Percentiles rank a stretch among this genome's conserved stretches.
phyloP scores from a whole-genome alignment of 805 yeast species.

The Metschnikowia corniflorae region DNA sequence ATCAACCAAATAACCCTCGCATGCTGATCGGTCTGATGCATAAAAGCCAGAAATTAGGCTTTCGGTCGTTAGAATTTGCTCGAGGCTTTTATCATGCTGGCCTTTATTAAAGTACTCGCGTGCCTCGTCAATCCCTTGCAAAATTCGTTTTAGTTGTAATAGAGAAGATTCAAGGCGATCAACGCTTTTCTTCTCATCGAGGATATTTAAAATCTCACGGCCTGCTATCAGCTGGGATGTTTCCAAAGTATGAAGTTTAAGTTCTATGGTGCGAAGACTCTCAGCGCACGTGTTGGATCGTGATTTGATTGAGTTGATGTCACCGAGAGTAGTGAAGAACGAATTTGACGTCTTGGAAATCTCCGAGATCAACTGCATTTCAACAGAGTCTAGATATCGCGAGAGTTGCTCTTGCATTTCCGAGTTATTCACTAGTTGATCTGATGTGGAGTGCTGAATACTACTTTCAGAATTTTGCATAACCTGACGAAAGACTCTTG shows the following conservation, averaged over 20 bases:
- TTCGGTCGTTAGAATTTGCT: conserved; percentile 55
- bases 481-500: conserved; percentile 74
- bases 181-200: conserved; percentile 55
- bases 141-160: conserved; percentile 45
- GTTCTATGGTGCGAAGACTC: conserved; percentile 44
- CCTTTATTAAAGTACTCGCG: conserved; percentile 43
- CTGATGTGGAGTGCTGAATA: conserved; percentile 18
- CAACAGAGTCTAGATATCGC: conserved; percentile 80
- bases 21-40: too few relatives aligned
- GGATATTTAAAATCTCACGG: conserved; percentile 44
- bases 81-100: conserved; percentile 53
- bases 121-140: conserved; percentile 34
- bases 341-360: conserved; percentile 81
- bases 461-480: conserved; percentile 49
- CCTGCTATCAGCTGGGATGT: conserved; percentile 49
- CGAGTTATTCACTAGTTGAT: conserved; percentile 45
- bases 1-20: too few relatives aligned
- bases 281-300: conserved; percentile 51
- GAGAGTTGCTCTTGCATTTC: conserved; percentile 74
- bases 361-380: conserved; percentile 73
- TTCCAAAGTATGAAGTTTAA: conserved; percentile 45
- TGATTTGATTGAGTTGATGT: conserved; percentile 59
- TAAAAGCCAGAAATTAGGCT: conserved; percentile 50
- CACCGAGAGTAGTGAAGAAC: conserved; percentile 81
- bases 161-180: conserved; percentile 61